Conservation (phyloP, 345 rosid genomes). For the Bretschneidera sinensis region DNA sequence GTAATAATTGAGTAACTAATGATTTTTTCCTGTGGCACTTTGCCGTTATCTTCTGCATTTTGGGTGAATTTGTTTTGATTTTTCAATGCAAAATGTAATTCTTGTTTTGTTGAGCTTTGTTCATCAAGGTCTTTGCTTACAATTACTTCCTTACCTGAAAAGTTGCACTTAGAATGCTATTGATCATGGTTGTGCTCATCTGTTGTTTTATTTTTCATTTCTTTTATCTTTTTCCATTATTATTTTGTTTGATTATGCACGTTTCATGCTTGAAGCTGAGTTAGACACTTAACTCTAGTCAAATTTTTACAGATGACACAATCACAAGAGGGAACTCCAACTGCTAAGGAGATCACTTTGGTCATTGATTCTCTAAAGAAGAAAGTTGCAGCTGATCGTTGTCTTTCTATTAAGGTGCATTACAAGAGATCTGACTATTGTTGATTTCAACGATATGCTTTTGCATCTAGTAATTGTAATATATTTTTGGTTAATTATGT, state of each 20-base stretch:
- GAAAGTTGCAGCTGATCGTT: slow-evolving; percentile 61
- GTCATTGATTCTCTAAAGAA: slow-evolving; percentile 64
- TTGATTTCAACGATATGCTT: slow-evolving; percentile 10
- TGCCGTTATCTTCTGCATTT: no score
- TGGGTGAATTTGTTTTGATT: no score
- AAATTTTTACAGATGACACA: slow-evolving; percentile 23
- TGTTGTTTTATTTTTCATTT: not conserved
- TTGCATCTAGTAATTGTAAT: slow-evolving; percentile 7
- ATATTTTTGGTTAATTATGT: not conserved
- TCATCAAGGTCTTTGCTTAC: not conserved
- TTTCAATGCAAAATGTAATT: no score
- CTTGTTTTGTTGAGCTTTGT: no score
- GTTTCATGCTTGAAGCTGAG: not conserved
- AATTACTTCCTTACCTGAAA: not conserved
- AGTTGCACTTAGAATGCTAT: not conserved
- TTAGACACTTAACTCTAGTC: not conserved
- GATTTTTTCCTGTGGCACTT: no score
- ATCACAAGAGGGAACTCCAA: slow-evolving; percentile 23
- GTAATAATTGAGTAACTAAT: no score
- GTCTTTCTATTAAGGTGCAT: slow-evolving; percentile 57
- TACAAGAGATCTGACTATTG: not conserved
- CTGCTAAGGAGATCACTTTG: slow-evolving; percentile 39
- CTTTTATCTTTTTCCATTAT: not conserved
- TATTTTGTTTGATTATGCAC: slow-evolving; percentile 1
- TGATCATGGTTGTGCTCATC: not conserved